Evolutionary conservation across 2,329 filamentous ascomycete genomes (phyloP), one percentile per base, ranked within the genome.

Genomic region (Canariomyces notabilis): DNA sequence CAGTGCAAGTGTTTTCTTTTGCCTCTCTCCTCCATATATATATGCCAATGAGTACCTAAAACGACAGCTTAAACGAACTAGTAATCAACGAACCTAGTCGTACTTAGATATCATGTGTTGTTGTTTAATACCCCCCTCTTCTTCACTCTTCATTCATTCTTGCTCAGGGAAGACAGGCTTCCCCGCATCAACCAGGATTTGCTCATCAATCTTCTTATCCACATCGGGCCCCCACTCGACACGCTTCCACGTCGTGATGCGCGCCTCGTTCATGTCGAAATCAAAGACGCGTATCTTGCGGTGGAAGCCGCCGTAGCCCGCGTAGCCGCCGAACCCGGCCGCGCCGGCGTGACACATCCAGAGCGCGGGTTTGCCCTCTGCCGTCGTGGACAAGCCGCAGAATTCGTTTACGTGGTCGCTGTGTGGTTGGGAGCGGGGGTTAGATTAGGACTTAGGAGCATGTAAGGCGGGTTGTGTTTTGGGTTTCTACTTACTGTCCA

Each of bases 281-380:
- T 97, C 91, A 62, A 93, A 98, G 35, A 98, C 77, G 38, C 93
- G 79, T 43, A 96, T 76, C 22, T 89, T 82, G 20, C 93, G 85
- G 59, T 90, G 77, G 63, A 86, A 97, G 4, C 85, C 85, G 34
- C 83, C 83, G 63, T 96, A 97, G 5, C 91, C 90, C 16, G 86
- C 93, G 63, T 98, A 98, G 0, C 93, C 93, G 45, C 93, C 93
- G 59, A 98, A 95, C 1, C 93, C 93, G 21, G 83, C 80, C 20
- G 87, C 93, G 23, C 93, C 93, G 7, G 83, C 91, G 66, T 97
- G 97, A 72, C 93, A 98, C 90, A 98, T 95, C 93, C 93, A 98
- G 2, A 97, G 70, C 22, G 84, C 78, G 0, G 85, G 83, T 39
- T 75, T 75, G n/a, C 73, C 67, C 18, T 72, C 65, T 33, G 76